Base-by-base conservation (phyloP, 768 basidiomycete genomes). In the Lentinula lateritia region DNA sequence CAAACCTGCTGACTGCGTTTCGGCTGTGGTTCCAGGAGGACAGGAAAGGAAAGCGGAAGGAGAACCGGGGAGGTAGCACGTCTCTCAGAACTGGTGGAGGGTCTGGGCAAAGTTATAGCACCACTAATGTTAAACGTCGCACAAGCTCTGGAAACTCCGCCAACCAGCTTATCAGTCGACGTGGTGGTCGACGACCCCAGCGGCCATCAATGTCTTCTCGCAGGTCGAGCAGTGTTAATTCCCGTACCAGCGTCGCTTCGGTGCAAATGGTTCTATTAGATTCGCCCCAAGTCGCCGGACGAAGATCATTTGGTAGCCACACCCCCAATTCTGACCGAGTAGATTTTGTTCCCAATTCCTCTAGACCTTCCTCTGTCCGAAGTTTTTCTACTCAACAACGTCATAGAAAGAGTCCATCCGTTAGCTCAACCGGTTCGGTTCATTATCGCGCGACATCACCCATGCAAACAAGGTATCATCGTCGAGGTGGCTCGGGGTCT, bases 21-120 rank as follows among this genome's bases (percentile, higher is more conserved):
- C 83, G 92, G 50, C 80, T 88, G 63, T 94, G 95, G 92, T 96
- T 98, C 74, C 85, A 93, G 62, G 94, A 97, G 63, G 95, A 95
- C 64, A 81, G 83, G 65, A 94, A 92, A 70, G 88, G 93, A 4
- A 96, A 95, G 75, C 82, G 90, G 56, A 91, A 90, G 72, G 86
- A 84, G 46, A 54, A 45, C n/a, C 36, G 48, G 20, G 54, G 48
- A 32, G 71, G 71, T 68, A 59, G 66, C 43, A 48, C 61, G 20
- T 67, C 70, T 62, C 67, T 67, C 12, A 32, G 34, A 38, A 4
- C 57, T 35, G 36, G 38, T 16, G 54, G 50, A 58, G 36, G 62
- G 16, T 65, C 64, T 28, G 55, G 50, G 6, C 62, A 53, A 60
- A 34, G 61, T 32, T 66, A 68, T 58, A 70, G 69, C 58, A 64